These are phyloP conservation scores for Boletus smithii DNA, from an alignment of 1,284 basidiomycete species.

Conservation along the genomic window DNA sequence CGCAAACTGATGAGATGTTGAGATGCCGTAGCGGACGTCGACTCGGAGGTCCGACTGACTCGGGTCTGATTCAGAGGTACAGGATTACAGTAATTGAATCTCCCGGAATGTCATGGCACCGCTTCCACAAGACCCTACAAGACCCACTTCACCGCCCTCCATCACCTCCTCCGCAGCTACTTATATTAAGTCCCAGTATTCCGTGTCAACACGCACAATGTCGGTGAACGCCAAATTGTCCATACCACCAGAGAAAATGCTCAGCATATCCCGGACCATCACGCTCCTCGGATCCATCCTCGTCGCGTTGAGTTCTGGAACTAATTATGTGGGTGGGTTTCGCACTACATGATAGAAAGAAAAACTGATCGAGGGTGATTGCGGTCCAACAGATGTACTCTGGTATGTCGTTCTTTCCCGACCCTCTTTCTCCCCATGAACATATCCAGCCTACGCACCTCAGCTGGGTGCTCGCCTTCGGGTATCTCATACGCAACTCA, in stretches of 20 bases:
- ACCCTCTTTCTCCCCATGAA: not conserved
- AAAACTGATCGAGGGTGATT: conserved; percentile 4
- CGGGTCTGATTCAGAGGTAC: too few species aligned
- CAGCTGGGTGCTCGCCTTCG: conserved; percentile 70
- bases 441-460: conserved; percentile 66
- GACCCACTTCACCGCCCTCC: too few species aligned
- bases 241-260: conserved; percentile 4
- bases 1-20: too few species aligned
- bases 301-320: conserved; percentile 61
- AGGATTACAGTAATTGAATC: too few species aligned
- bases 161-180: too few species aligned
- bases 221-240: not conserved
- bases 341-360: not conserved
- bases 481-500: conserved; percentile 72
- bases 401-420: conserved; percentile 18
- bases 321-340: conserved; percentile 60
- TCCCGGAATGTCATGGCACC: too few species aligned
- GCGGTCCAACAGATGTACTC: conserved; percentile 28
- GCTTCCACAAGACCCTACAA: too few species aligned
- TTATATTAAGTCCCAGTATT: too few species aligned
- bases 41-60: too few species aligned
- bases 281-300: conserved; percentile 50
- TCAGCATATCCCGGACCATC: conserved; percentile 33
- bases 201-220: not conserved
- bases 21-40: too few species aligned